Evolutionary conservation across 2,329 filamentous ascomycete species (phyloP).

Genomic region (Clonostachys byssicola): DNA sequence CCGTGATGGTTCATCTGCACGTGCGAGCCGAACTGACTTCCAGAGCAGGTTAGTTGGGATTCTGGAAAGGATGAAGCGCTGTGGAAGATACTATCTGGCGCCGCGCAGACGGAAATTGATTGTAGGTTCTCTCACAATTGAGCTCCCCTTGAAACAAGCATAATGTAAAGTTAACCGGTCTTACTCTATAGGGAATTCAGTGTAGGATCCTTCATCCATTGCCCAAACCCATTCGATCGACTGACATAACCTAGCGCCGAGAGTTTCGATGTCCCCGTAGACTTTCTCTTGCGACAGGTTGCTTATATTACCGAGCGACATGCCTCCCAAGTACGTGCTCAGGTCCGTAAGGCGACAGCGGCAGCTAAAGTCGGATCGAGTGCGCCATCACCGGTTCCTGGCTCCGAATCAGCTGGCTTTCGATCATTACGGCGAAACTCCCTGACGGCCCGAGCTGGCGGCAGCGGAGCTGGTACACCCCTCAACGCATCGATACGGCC

Average conservation of each 20-base stretch:
- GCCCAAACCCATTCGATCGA: conserved; percentile 9
- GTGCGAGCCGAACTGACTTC: conserved; percentile 1
- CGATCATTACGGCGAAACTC: conserved; percentile 55
- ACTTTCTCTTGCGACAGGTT: conserved; percentile 89
- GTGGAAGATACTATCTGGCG: conserved; percentile 85
- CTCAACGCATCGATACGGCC: conserved; percentile 36
- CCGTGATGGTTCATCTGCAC: neutral
- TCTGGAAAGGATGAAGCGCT: conserved; percentile 79
- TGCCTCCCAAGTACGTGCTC: conserved; percentile 81
- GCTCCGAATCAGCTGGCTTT: conserved; percentile 39
- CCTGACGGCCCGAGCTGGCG: conserved; percentile 44
- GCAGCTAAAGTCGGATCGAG: conserved; percentile 51
- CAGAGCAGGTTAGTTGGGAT: conserved; percentile 76
- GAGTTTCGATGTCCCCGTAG: conserved; percentile 77
- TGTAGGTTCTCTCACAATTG: conserved; percentile 51
- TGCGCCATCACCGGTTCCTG: conserved; percentile 52
- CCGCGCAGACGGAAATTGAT: conserved; percentile 79
- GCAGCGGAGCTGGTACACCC: conserved; percentile 34
- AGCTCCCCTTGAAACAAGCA: neutral
- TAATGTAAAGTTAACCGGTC: conserved; percentile 8
- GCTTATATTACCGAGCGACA: conserved; percentile 92
- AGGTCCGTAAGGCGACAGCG: conserved; percentile 74
- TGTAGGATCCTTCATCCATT: conserved; percentile 46
- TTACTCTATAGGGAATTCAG: conserved; percentile 59
- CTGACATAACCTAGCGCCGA: conserved; percentile 49